Base-by-base conservation (phyloP, 2,329 filamentous ascomycete species). In the Septoria linicola region DNA sequence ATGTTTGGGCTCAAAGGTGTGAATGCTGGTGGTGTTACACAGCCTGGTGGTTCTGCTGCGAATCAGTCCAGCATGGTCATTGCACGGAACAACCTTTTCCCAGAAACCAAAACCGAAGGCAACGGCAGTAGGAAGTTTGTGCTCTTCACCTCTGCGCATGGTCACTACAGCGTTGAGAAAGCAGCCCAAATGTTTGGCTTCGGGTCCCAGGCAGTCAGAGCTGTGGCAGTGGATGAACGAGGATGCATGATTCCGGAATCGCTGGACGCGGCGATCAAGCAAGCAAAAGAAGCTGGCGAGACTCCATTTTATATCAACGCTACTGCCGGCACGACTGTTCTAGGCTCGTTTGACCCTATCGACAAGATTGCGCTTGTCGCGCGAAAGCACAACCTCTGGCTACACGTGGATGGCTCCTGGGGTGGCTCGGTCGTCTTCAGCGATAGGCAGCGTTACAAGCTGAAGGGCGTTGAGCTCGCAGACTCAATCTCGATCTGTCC, bases 301-400 rank as follows among this genome's bases (percentile, higher is more conserved):
- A 93, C 87, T 1, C 92, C 93, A 0, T 87, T 99, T 55, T 96
- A 95, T 71, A 88, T 97, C 66, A 97, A 96, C 67, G 88, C 91
- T 4, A 97, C 93, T 0, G 92, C 93, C 0, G 93, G 93, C 14
- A 96, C 92, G 1, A 99, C 93, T 0, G 92, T 97, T 2, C 76
- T 92, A 57, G 93, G 93, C 13, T 89, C 88, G 1, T 99, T 86
- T 66, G 92, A 96, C 64, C 88, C 88, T 0, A 85, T 96, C 61
- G 70, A 76, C 10, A 80, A 79, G 2, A 84, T 96, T 56, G 78
- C 84, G 0, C 74, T 73, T 21, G 76, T 96, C 14, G 93, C 88
- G 72, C 79, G 81, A 58, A 77, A 79, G 53, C 78, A 89, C 65
- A 79, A 81, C 47, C 72, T 97, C 39, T 99, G 93, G 93, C 75